These are phyloP conservation scores for Aquilaria malaccensis DNA, from an alignment of 345 rosid genomes.

Conservation along the genomic window DNA sequence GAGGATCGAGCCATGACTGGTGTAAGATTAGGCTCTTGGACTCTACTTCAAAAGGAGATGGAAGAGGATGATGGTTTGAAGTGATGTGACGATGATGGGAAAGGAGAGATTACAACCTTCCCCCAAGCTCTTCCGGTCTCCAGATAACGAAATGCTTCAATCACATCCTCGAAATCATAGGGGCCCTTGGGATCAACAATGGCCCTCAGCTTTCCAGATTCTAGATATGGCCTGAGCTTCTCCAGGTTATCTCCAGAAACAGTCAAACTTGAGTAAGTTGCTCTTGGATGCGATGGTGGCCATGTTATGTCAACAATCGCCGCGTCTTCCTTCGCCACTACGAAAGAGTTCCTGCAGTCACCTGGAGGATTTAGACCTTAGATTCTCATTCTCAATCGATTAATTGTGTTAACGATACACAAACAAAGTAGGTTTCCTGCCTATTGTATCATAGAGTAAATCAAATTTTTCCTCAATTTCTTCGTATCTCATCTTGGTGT, in stretches of 20 bases:
- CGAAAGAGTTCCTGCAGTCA: slow-evolving; percentile 31
- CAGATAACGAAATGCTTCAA: slow-evolving; percentile 35
- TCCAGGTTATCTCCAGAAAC: slow-evolving; percentile 30
- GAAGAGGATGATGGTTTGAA: background rate
- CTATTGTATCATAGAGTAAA: slow-evolving; percentile 35
- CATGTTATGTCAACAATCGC: slow-evolving; percentile 42
- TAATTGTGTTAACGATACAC: too few relatives aligned
- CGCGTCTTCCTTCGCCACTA: slow-evolving; percentile 36
- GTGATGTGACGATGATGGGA: slow-evolving; percentile 11
- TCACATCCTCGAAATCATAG: slow-evolving; percentile 28
- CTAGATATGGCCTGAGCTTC: slow-evolving; percentile 23
- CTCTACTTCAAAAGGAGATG: background rate
- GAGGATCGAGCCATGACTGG: too few relatives aligned
- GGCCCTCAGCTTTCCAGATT: slow-evolving; percentile 33
- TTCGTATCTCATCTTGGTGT: slow-evolving; percentile 24
- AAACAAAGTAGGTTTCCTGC: slow-evolving; percentile 6
- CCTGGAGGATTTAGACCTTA: slow-evolving; percentile 14
- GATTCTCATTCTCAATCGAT: too few relatives aligned
- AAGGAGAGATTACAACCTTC: slow-evolving; percentile 32
- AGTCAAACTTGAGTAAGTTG: slow-evolving; percentile 36
- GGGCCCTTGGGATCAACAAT: slow-evolving; percentile 35
- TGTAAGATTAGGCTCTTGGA: too few relatives aligned
- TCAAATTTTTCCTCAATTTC: slow-evolving; percentile 33
- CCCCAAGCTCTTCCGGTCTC: slow-evolving; percentile 42
- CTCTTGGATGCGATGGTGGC: slow-evolving; percentile 38